A percentile compares a stretch with the other conserved stretches of the same genome.
These are phyloP conservation scores for Penicillium sclerotigenum DNA, from an alignment of 2,329 filamentous ascomycete species.

Conservation along the genomic window DNA sequence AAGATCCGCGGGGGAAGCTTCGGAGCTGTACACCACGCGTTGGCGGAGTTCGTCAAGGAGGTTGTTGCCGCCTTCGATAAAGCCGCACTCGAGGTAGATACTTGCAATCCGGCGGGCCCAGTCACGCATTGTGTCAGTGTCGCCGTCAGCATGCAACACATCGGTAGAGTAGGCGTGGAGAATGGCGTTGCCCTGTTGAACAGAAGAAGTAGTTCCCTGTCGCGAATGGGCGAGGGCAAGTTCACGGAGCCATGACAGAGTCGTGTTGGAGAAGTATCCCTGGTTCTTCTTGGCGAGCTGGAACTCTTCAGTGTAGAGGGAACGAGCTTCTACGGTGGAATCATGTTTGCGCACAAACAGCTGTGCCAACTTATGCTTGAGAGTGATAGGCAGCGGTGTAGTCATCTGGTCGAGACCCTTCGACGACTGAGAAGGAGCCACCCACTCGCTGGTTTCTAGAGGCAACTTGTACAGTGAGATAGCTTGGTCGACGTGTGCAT, in stretches of 20 bases:
- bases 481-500: conserved; percentile 46
- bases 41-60: conserved; percentile 49
- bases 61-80: conserved; percentile 41
- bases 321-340: conserved; percentile 38
- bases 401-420: conserved; percentile 33
- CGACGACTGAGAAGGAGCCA: conserved; percentile 30
- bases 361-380: conserved; percentile 52
- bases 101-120: conserved; percentile 48
- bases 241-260: conserved; percentile 45
- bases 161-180: conserved; percentile 44
- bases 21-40: conserved; percentile 49
- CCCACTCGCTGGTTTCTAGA: conserved; percentile 41
- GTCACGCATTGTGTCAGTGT: conserved; percentile 46
- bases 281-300: conserved; percentile 43
- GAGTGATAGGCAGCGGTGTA: conserved; percentile 41
- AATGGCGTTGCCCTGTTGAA: conserved; percentile 38
- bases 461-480: conserved; percentile 49
- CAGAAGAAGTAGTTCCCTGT: conserved; percentile 39
- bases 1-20: conserved; percentile 27
- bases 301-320: conserved; percentile 45
- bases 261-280: conserved; percentile 48
- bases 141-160: conserved; percentile 41
- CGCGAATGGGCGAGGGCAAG: conserved; percentile 44
- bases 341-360: conserved; percentile 46
- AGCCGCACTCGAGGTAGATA: conserved; percentile 46